Evolutionary conservation across 768 basidiomycete genomes (phyloP), one percentile per base, ranked within the genome.

Genomic region (Pleurotus giganteus): DNA sequence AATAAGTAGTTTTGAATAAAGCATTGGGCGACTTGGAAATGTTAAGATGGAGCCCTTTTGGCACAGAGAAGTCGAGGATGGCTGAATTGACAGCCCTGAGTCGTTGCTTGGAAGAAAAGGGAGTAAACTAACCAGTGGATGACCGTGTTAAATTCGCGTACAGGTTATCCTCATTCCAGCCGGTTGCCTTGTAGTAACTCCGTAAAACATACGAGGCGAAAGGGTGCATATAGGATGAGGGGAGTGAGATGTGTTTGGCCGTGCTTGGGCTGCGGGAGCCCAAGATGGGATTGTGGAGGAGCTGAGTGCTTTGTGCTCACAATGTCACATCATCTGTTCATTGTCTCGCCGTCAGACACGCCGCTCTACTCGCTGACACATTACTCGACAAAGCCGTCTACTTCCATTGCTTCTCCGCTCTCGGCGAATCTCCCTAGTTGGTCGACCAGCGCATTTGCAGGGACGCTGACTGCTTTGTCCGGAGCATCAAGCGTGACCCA

Each of bases 121-220:
- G 19, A 37, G 4, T 32, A 49, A 54, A 8, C 49, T 58, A 29
- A 96, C 94, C 90, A 72, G 82, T 86, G 1, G 94, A 96, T 31
- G 93, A 90, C 53, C 91, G 84, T 1, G 93, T 97, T 41, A 98
- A 63, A 60, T 95, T 92, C 2, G 89, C 84, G 64, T 92, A 98
- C 19, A 96, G 76, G 64, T 96, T 96, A 70, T 98, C 95, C 66
- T 96, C 92, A 63, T 94, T 94, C 96, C 96, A 98, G 58, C 92
- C 91, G 28, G 93, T 97, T n/a, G 85, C 85, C 60, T 83, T 81
- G 76, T 93, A 94, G 71, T 96, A 98, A 68, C 80, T 87, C 59
- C 89, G 87, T 32, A 98, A 77, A 54, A 98, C 88, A 73, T 93
- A 91, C 12, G 89, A 82, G 34, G 91, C 86, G 64, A 93, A 93